Conservation (phyloP, 345 rosid genomes). For the Orychophragmus violaceus region DNA sequence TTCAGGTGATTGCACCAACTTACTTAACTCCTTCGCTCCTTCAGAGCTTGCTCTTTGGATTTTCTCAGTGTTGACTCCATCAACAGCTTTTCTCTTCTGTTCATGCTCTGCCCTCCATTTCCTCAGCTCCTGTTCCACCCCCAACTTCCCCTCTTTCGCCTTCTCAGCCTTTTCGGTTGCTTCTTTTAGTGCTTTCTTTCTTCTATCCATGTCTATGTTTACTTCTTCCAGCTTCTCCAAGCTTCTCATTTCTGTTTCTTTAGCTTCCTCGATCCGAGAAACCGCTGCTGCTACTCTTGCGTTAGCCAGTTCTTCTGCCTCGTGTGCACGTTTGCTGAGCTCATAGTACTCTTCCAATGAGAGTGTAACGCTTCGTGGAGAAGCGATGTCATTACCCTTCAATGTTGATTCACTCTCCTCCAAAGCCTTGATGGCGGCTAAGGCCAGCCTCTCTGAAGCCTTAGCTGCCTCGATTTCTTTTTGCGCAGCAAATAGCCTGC, state of each 20-base stretch:
- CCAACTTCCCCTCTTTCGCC: constrained; percentile 79
- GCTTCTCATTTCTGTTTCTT: constrained; percentile 54
- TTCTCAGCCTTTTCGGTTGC: constrained; percentile 77
- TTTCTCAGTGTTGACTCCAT: constrained; percentile 29
- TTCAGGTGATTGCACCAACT: constrained; percentile 25
- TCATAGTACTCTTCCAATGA: constrained; percentile 84
- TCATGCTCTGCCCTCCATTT: constrained; percentile 83
- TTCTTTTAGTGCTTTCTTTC: constrained; percentile 57
- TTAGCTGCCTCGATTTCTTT: constrained; percentile 87
- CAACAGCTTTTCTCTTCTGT: constrained; percentile 51
- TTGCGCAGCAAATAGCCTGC: constrained; percentile 62
- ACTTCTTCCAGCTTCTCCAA: constrained; percentile 59
- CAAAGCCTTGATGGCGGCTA: constrained; percentile 75
- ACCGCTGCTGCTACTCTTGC: constrained; percentile 65
- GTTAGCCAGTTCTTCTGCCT: constrained; percentile 77
- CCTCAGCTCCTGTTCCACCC: constrained; percentile 77
- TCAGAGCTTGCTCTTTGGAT: constrained; percentile 36
- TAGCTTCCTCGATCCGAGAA: constrained; percentile 68
- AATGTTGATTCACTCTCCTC: constrained; percentile 66
- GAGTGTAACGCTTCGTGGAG: constrained; percentile 55
- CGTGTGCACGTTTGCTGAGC: constrained; percentile 77
- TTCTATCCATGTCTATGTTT: constrained; percentile 48
- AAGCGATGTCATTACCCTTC: constrained; percentile 30
- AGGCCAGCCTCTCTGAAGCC: constrained; percentile 78
- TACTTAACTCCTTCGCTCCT: constrained; percentile 7